Percentiles rank a stretch among this genome's conserved stretches.
Conservation (phyloP, 2,329 filamentous ascomycete species). For the Colletotrichum gloeosporioides region DNA sequence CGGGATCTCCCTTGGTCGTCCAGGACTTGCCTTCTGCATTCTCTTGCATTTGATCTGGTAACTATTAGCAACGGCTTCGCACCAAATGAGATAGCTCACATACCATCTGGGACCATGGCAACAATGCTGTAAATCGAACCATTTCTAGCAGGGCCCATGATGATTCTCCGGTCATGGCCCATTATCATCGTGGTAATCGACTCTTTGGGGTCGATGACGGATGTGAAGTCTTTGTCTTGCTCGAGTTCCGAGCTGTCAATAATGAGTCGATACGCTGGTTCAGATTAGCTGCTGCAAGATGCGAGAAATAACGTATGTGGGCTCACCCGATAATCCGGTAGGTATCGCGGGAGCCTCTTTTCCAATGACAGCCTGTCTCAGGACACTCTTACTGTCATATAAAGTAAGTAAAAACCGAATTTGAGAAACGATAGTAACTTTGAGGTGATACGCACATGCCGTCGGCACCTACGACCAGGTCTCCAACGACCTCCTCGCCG, state of each 20-base stretch:
- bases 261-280: slow-evolving; percentile 39
- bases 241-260: slow-evolving; percentile 19
- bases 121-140: slow-evolving; percentile 47
- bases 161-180: slow-evolving; percentile 43
- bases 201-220: slow-evolving; percentile 38
- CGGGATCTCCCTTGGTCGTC: slow-evolving; percentile 39
- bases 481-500: slow-evolving; percentile 31
- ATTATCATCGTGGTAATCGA: slow-evolving; percentile 51
- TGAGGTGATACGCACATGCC: slow-evolving; percentile 29
- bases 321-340: slow-evolving; percentile 35
- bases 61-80: not conserved
- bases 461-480: slow-evolving; percentile 41
- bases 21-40: slow-evolving; percentile 40
- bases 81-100: not conserved
- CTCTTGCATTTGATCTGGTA: slow-evolving; percentile 39
- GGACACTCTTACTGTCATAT: not conserved
- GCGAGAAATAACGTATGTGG: accelerated
- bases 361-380: slow-evolving; percentile 22
- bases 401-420: not conserved
- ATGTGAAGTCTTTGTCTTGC: slow-evolving; percentile 14
- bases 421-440: accelerated
- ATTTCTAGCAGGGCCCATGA: slow-evolving; percentile 50
- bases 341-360: slow-evolving; percentile 27
- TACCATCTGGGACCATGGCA: slow-evolving; percentile 45
- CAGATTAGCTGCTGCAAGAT: not conserved